Base-by-base conservation (phyloP, 768 basidiomycete genomes). In the Leccinum subgranulosum region DNA sequence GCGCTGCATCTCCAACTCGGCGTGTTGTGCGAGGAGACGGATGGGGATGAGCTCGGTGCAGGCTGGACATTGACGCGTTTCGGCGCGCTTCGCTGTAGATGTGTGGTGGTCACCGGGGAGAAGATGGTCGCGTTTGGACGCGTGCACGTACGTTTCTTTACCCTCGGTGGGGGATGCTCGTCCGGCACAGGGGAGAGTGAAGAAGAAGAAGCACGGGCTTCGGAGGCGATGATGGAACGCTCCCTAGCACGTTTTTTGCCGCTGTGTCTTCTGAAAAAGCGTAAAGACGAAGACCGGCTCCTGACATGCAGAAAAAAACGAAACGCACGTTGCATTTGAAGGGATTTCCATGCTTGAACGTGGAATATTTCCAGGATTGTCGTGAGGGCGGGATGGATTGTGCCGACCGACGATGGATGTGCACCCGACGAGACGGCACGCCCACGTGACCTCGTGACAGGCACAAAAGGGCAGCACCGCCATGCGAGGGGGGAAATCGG, bases 41-140 rank as follows among this genome's bases (percentile, higher is more conserved):
- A 90, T 66, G 14, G 90, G 90, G 43, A 93, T 87, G 39, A 68
- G 68, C 67, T 92, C 90, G 14, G 79, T 74, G 72, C 90, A 93
- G 39, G 87, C 82, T 2, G 90, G 91, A 66, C 90, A 93, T 57
- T 76, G 76, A 56, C 84, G 78, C 3, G 88, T 92, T 67, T 91
- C 89, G 17, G 86, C 89, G 46, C 86, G 83, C 69, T 84, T 88
- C 4, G 79, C 88, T 90, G 56, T 51, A 53, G 27, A 29, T n/a
- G 11, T 41, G 51, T 17, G 3, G n/a, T 19, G 51, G 45, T 47
- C 46, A 47, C 58, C 10, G 58, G 49, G 4, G 31, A 11, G 29
- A 31, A 23, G 10, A 46, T 6, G 23, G 7, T 41, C 11, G n/a
- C 3, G 34, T 28, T 29, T 36, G 11, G 21, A 33, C 31, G 43